Evolutionary conservation across 2,329 filamentous ascomycete genomes (phyloP), one percentile per base, ranked within the genome.

Genomic region (Fusarium nodosum): DNA sequence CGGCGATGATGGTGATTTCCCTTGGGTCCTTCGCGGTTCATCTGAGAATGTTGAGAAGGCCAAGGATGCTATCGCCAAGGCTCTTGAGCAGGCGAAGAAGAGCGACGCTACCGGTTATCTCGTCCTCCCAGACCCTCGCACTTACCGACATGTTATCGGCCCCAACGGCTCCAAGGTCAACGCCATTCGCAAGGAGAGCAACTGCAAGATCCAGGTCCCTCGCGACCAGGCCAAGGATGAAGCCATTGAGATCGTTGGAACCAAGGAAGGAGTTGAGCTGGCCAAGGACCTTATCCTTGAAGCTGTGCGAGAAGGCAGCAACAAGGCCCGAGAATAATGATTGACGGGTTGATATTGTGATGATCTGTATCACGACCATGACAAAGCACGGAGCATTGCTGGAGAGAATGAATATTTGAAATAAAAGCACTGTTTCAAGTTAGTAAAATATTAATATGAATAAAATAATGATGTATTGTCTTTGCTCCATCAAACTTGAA

Each of bases 151-250:
- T 69, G 93, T 99, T 50, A 94, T 99, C 72, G 96, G 96, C 7
- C 90, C 91, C 69, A 92, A 91, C 63, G 96, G 96, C 62, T 92
- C 89, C 79, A 95, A 95, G 80, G 97, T 99, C 79, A 97, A 97
- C 81, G 84, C 89, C 42, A 97, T 99, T 78, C 90, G 96, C 73
- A 93, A 93, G 83, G 90, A 96, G 84, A 97, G 94, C 53, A 93
- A 92, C 57, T 97, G 94, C 81, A 94, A 92, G 82, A 97, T 99
- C 78, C 94, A 94, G 70, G 95, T 99, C 41, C 96, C 96, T 24
- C 90, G 93, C 71, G 91, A 93, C 75, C 92, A 97, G 79, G 84
- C 83, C 46, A 84, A 82, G 68, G 86, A 87, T 50, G 94, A 97
- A 80, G 93, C 95, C 6, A 97, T 99, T 77, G 93, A 97, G 83